Evolutionary conservation across 2,329 filamentous ascomycete species (phyloP), one percentile per base, ranked within the genome.

Genomic region (Alternaria angustiovoidea): DNA sequence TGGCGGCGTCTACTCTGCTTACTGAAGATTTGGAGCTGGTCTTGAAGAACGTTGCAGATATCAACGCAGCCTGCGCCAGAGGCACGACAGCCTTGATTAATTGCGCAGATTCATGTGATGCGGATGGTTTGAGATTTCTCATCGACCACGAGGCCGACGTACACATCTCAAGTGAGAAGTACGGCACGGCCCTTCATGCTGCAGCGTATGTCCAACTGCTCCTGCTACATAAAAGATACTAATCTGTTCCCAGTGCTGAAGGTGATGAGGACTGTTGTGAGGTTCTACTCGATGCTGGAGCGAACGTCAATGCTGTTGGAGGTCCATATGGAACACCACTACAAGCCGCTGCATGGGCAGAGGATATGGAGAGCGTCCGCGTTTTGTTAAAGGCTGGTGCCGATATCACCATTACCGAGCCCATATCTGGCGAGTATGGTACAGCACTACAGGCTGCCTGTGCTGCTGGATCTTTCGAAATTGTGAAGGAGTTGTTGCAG

Each of bases 391-490:
- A 64, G 1, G 63, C 70, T 5, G 61, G 65, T 52, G 67, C 63
- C 12, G 62, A 68, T 24, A 54, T 62, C 7, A 59, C 41, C 16
- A 62, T 59, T 39, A 30, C 57, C 22, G 53, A 66, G 38, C 42
- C 42, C 47, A 24, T 63, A 16, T 53, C 61, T 11, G 70, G 69
- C 6, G 58, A 61, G 16, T 68, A 66, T 41, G 68, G 69, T 9
- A 67, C 65, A 24, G 62, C 70, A 9, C 57, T 73, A 18, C 67
- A 70, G 51, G 68, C 70, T 2, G 70, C 70, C 11, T 64, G 60
- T 26, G 53, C 56, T 20, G 61, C 42, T n/a, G 68, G 64, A 2
- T 57, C 63, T 38, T 22, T 57, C 16, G 52, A 64, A 7, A 63
- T 66, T 18, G 61, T 71, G 2, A 32, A 43, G 11, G 36, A 60